Percentiles rank a stretch among this genome's conserved stretches.
These are phyloP conservation scores for Pholiota molesta DNA, from an alignment of 768 basidiomycete species.

Conservation along the genomic window DNA sequence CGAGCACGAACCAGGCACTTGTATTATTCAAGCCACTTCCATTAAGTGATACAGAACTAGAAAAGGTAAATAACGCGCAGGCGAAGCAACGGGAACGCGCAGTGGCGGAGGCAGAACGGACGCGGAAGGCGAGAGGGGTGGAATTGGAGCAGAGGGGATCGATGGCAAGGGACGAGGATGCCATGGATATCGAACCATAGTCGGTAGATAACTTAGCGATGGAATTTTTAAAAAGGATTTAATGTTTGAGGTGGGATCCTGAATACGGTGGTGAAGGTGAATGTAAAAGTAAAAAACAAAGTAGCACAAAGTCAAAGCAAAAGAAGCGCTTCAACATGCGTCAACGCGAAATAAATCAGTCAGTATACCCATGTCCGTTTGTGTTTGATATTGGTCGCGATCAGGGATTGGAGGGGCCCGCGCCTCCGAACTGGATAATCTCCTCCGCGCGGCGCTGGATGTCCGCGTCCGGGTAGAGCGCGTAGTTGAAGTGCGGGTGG, in stretches of 20 bases:
- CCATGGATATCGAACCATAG: constrained; percentile 2
- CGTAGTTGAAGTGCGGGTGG: constrained; percentile 46
- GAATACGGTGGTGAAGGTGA: not conserved
- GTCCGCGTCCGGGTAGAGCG: constrained; percentile 41
- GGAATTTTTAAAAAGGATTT: not conserved
- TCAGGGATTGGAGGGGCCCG: constrained; percentile 27
- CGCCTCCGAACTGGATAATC: constrained; percentile 50
- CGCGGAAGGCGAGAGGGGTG: constrained; percentile 7
- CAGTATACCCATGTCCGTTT: not conserved
- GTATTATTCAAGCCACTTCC: constrained; percentile 55
- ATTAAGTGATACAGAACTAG: constrained; percentile 18
- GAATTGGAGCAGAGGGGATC: constrained; percentile 6
- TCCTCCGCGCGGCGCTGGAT: constrained; percentile 46
- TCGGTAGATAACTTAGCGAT: not conserved
- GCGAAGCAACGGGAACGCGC: constrained; percentile 1
- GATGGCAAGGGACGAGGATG: constrained; percentile 1
- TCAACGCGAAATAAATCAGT: too few relatives aligned
- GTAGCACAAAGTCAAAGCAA: not conserved
- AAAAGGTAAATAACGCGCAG: constrained; percentile 18
- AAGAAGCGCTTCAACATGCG: too few relatives aligned
- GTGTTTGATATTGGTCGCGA: not conserved
- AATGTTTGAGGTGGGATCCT: not conserved
- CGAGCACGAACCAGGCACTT: constrained; percentile 46
- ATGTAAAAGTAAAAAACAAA: not conserved
- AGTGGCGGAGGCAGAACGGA: not conserved